Conservation (phyloP, 805 yeast species). For the Brettanomyces anomalus region DNA sequence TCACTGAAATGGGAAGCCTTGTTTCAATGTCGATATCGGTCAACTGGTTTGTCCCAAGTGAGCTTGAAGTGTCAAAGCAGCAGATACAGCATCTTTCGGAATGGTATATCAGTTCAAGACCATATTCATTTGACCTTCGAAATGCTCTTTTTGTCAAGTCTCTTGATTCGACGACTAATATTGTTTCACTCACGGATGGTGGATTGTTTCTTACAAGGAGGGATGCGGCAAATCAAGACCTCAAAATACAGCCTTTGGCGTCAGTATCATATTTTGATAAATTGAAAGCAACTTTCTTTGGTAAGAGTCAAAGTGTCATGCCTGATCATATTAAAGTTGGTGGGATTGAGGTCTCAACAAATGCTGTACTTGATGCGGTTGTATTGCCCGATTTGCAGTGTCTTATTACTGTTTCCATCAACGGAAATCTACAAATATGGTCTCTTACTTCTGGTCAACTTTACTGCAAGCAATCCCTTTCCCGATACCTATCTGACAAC, state of each 20-base stretch:
- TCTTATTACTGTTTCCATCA: constrained; percentile 40
- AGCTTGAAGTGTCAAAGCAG: constrained; percentile 4
- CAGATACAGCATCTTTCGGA: constrained; percentile 25
- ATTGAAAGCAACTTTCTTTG: constrained; percentile 22
- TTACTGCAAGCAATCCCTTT: constrained; percentile 14
- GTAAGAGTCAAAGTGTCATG: background rate
- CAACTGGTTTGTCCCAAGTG: constrained; percentile 30
- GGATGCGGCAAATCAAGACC: constrained; percentile 9
- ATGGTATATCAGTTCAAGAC: constrained; percentile 65
- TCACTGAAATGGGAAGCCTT: constrained; percentile 43
- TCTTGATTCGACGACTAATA: constrained; percentile 32
- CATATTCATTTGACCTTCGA: constrained; percentile 54
- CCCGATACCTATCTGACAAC: constrained; percentile 15
- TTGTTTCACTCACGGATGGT: constrained; percentile 70
- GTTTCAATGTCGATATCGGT: constrained; percentile 39
- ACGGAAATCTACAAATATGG: constrained; percentile 54
- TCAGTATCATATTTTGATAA: constrained; percentile 39
- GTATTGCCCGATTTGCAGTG: constrained; percentile 6
- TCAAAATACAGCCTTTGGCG: constrained; percentile 32
- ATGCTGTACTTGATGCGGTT: constrained; percentile 15
- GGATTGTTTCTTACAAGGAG: constrained; percentile 53
- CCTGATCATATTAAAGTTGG: constrained; percentile 13
- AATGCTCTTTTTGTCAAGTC: constrained; percentile 45
- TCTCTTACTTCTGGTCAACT: constrained; percentile 29
- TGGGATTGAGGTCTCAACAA: constrained; percentile 14